These are phyloP conservation scores for Colletotrichum melonis DNA, from an alignment of 2,329 filamentous ascomycete species.

Conservation along the genomic window DNA sequence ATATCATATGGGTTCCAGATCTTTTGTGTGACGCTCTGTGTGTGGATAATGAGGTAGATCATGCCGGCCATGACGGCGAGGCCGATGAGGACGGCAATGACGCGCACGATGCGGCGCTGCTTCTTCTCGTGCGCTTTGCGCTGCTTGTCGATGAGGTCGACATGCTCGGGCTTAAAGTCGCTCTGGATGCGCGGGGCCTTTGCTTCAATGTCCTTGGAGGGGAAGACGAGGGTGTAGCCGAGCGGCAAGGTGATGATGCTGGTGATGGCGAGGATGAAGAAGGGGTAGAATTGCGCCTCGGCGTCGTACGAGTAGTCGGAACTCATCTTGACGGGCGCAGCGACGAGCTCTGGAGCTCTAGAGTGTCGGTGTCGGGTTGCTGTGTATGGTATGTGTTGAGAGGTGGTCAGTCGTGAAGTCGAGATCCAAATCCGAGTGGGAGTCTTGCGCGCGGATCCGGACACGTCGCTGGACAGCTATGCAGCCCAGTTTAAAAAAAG, in stretches of 20 bases:
- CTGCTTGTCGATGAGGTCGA: slow-evolving; percentile 83
- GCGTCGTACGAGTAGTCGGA: slow-evolving; percentile 99
- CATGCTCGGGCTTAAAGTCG: slow-evolving; percentile 84
- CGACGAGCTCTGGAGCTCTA: slow-evolving; percentile 45
- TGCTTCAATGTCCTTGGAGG: slow-evolving; percentile 80
- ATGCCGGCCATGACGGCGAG: slow-evolving; percentile 90
- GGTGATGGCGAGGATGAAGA: slow-evolving; percentile 94
- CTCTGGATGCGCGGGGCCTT: slow-evolving; percentile 86
- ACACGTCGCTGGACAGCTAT: slow-evolving; percentile 13
- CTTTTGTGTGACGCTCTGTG: slow-evolving; percentile 76
- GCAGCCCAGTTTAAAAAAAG: neutral
- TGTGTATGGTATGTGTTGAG: slow-evolving; percentile 6
- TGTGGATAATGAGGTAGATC: slow-evolving; percentile 89
- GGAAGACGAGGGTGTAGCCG: slow-evolving; percentile 87
- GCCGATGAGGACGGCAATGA: slow-evolving; percentile 78
- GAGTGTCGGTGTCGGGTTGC: neutral
- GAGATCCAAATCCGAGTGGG: neutral
- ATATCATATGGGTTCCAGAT: slow-evolving; percentile 99
- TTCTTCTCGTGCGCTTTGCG: slow-evolving; percentile 89
- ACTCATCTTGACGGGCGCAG: slow-evolving; percentile 72
- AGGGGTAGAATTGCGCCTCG: slow-evolving; percentile 98
- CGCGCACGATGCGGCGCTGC: slow-evolving; percentile 88
- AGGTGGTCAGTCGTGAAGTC: slow-evolving; percentile 17
- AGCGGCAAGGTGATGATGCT: slow-evolving; percentile 89
- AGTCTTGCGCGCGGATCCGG: slow-evolving; percentile 3